Evolutionary conservation across 805 yeast species (phyloP), one percentile per base, ranked within the genome.

Genomic region (Wickerhamomyces xylosicus): DNA sequence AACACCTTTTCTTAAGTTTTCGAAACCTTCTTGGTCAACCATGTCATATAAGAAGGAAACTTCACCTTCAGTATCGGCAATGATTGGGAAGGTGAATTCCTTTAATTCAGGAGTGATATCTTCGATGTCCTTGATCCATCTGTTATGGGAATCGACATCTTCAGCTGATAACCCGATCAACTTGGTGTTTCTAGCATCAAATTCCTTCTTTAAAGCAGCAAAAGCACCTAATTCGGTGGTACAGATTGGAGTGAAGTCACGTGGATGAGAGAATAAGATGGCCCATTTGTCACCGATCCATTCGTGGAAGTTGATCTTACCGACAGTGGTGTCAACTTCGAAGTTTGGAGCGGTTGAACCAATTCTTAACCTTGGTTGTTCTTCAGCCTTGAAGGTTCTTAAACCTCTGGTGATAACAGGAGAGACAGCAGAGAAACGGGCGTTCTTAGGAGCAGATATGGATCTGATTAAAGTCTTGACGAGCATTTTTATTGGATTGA

Each of bases 141-240:
- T 74, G 50, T 74, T 70, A 70, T 87, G 96, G 42, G 78, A 71
- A 50, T 80, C 83, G 46, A 85, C 70, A 50, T 74, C 79, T 63
- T 87, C 89, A 45, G 95, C 90, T 40, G 95, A 83, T 51, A 87
- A 69, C 46, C 96, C 97, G 62, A 87, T 82, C 63, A 87, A 72
- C 69, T 87, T 86, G 59, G 81, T 84, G 57, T 77, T 76, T 71
- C 96, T 78, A 64, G 80, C 70, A 57, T 79, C 77, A 55, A 87
- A 87, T 62, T 87, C 95, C 40, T 87, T 85, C 68, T 85, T 84
- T 64, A 86, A 74, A 53, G 78, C 74, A 47, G 95, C 87, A 55
- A 87, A 89, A 17, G 95, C 95, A 50, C 96, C 95, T 57, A 87
- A 72, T 69, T 87, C 97, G 41, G 96, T 87, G 56, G 96, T 89